A percentile compares a stretch with the other conserved stretches of the same genome.
These are phyloP conservation scores for Candolleomyces efflorescens DNA, from an alignment of 768 basidiomycete species.

Conservation along the genomic window DNA sequence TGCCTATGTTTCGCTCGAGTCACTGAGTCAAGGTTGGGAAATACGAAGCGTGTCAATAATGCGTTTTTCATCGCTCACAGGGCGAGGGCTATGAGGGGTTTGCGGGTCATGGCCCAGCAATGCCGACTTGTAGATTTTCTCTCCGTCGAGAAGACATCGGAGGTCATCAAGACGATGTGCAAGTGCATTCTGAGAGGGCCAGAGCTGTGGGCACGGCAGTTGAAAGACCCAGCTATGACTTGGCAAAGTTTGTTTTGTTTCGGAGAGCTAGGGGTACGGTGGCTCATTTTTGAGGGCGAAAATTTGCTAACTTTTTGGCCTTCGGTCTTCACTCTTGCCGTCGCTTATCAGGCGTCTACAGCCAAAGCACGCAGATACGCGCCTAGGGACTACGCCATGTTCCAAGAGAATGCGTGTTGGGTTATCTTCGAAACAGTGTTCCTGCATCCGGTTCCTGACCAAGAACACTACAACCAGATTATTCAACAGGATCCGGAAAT, in stretches of 20 bases:
- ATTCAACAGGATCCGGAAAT: slow-evolving; percentile 18
- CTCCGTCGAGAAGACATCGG: slow-evolving; percentile 13
- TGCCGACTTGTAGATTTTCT: slow-evolving; percentile 19
- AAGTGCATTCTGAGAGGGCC: slow-evolving; percentile 20
- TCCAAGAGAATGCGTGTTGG: slow-evolving; percentile 22
- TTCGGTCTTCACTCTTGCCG: too few relatives aligned
- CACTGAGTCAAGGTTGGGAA: not conserved
- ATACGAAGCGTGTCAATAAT: not conserved
- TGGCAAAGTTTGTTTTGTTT: slow-evolving; percentile 21
- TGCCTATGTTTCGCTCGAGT: not conserved
- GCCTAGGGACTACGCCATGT: slow-evolving; percentile 23
- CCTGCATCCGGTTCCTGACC: slow-evolving; percentile 13
- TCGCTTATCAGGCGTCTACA: slow-evolving; percentile 10
- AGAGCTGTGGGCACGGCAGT: slow-evolving; percentile 13
- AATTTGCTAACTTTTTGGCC: too few relatives aligned
- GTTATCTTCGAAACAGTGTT: slow-evolving; percentile 14
- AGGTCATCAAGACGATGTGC: slow-evolving; percentile 21
- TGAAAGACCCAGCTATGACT: slow-evolving; percentile 17
- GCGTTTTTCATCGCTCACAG: slow-evolving; percentile 22
- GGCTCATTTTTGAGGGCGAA: not conserved
- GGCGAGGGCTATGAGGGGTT: slow-evolving; percentile 12
- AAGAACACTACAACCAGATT: slow-evolving; percentile 12
- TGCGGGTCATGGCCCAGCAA: slow-evolving; percentile 17
- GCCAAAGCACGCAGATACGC: slow-evolving; percentile 16
- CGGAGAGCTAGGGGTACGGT: slow-evolving; percentile 9